Evolutionary conservation across 257 asterid species (phyloP), one percentile per base, ranked within the genome.

Genomic region (Sherardia arvensis): DNA sequence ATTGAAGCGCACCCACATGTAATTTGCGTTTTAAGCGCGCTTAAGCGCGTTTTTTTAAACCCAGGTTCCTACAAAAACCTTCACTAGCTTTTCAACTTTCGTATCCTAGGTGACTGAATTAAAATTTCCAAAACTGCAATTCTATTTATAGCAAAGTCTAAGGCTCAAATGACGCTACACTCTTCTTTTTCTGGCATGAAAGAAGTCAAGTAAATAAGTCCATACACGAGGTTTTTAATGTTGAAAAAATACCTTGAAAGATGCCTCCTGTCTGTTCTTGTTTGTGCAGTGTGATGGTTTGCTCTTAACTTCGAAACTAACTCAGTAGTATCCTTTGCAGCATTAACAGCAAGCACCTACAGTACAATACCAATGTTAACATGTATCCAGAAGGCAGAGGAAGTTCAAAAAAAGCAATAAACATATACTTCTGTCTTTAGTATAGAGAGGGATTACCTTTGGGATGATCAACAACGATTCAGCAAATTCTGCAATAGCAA

Each of bases 301-400:
- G 96, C 91, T 71, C 97, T 88, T 69, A 92, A 74, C 68, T 85
- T 83, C 32, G 99, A 92, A 55, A 92, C 97, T 77, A 92, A 84
- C 55, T 92, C 99, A 3, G 97, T 92, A 58, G 99, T 83, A 83
- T 92, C 99, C 76, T 92, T 92, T 57, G 99, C 99, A 77, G 99
- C 99, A 81, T 92, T 89, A 59, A 89, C 95, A 75, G 99, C 94
- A 56, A 92, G 97, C 61, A 92, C 94, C 99, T 92, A 81, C 77
- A 71, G n/a, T 53, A 65, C 25, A 69, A 57, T 59, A 28, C 38
- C 33, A 20, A 51, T 32, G 11, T 34, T 8, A 6, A 61, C 34
- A 61, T 28, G 40, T 62, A 30, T 59, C 61, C 25, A 34, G 18
- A 48, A 15, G 63, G 26, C 10, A 38, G 53, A 4, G n/a, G 22